A percentile compares a stretch with the other conserved stretches of the same genome.
Conservation (phyloP, 2,329 filamentous ascomycete species). For the Colletotrichum orbiculare region DNA sequence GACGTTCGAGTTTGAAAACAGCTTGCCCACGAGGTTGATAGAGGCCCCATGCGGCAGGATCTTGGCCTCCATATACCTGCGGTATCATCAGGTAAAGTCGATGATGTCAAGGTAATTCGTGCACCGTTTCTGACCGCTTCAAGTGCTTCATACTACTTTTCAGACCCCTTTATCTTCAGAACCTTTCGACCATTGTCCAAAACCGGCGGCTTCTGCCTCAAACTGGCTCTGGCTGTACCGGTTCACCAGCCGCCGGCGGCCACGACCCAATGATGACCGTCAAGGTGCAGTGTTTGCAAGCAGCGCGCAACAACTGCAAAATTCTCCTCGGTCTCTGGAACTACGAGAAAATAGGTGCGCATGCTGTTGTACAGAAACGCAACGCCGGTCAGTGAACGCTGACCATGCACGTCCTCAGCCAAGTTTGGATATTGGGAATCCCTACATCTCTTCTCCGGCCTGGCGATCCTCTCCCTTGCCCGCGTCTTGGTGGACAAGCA, state of each 20-base stretch:
- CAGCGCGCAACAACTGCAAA: slow-evolving; percentile 32
- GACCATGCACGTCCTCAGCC: slow-evolving; percentile 15
- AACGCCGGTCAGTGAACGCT: no score
- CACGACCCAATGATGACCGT: not conserved
- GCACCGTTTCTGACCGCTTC: not conserved
- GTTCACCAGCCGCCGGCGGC: not conserved
- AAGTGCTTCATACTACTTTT: slow-evolving; percentile 35
- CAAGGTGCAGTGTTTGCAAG: slow-evolving; percentile 30
- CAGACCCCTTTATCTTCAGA: slow-evolving; percentile 35
- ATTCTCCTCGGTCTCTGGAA: slow-evolving; percentile 31
- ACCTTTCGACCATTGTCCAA: slow-evolving; percentile 8
- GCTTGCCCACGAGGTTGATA: slow-evolving; percentile 23
- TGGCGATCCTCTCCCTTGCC: slow-evolving; percentile 38
- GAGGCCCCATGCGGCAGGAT: slow-evolving; percentile 8
- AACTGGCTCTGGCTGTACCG: not conserved
- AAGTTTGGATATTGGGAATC: slow-evolving; percentile 42
- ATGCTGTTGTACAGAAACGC: not conserved
- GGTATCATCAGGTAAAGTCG: slow-evolving; percentile 33
- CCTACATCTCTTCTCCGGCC: slow-evolving; percentile 41
- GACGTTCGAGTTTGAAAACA: slow-evolving; percentile 16
- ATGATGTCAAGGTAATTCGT: not conserved
- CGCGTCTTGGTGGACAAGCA: slow-evolving; percentile 1
- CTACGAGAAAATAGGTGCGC: slow-evolving; percentile 33
- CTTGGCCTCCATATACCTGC: slow-evolving; percentile 24
- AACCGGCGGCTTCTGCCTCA: not conserved